Conservation (phyloP, 768 basidiomycete genomes). For the Boletus sp. region DNA sequence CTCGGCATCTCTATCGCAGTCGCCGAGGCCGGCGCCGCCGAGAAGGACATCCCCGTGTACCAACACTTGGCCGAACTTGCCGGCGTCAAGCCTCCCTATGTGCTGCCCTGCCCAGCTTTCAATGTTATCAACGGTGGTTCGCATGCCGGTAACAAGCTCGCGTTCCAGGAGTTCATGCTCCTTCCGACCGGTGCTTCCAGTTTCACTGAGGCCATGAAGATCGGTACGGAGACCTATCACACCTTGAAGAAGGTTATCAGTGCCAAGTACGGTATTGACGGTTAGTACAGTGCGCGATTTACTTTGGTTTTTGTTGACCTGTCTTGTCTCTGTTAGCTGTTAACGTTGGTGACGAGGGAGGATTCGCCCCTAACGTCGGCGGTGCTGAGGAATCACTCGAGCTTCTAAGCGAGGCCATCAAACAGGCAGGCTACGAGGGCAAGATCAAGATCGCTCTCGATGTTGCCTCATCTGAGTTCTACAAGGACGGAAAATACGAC, state of each 20-base stretch:
- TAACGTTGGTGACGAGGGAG: conserved; percentile 99
- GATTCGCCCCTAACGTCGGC: conserved; percentile 97
- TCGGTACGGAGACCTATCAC: conserved; percentile 97
- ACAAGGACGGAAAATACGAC: conserved; percentile 99
- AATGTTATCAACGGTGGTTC: conserved; percentile 99
- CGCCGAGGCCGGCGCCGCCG: conserved; percentile 87
- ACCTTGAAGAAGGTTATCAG: conserved; percentile 98
- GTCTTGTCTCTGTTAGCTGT: conserved; percentile 57
- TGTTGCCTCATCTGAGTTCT: conserved; percentile 99
- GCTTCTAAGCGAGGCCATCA: conserved; percentile 92
- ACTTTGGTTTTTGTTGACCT: not conserved
- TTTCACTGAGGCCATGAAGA: conserved; percentile 98
- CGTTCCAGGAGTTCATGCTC: conserved; percentile 99
- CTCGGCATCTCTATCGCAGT: conserved; percentile 98
- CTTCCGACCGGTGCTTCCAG: conserved; percentile 88
- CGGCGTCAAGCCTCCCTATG: conserved; percentile 90
- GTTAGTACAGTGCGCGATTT: conserved; percentile 41
- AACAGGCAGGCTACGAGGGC: conserved; percentile 96
- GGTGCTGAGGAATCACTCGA: conserved; percentile 98
- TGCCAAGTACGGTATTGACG: conserved; percentile 98
- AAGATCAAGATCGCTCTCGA: conserved; percentile 99
- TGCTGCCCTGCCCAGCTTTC: conserved; percentile 91
- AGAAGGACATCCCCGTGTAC: conserved; percentile 95
- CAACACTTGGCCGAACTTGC: conserved; percentile 95
- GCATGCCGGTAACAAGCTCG: conserved; percentile 99